Conservation (phyloP, 768 basidiomycete species). For the Termitomyces sp. region DNA sequence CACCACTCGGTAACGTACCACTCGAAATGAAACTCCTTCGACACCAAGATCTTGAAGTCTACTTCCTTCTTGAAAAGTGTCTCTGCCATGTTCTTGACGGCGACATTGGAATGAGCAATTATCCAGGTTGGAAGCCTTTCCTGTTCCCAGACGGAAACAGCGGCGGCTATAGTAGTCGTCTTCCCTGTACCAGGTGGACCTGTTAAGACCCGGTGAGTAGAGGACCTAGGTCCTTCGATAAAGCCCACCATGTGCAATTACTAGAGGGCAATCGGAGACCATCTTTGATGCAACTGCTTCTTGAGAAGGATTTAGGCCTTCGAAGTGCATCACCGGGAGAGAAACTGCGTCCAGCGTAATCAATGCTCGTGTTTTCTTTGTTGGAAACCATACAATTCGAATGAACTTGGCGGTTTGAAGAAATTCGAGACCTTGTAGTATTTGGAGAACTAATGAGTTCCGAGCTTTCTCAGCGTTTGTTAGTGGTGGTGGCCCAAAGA, state of each 20-base stretch:
- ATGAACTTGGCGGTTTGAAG: constrained; percentile 30
- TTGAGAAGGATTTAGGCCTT: constrained; percentile 35
- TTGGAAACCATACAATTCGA: constrained; percentile 36
- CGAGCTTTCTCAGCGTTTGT: constrained; percentile 36
- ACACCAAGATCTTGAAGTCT: constrained; percentile 40
- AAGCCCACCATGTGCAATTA: constrained; percentile 35
- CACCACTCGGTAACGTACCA: constrained; percentile 28
- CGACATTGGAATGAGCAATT: constrained; percentile 47
- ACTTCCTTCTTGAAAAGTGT: constrained; percentile 31
- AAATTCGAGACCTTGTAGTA: constrained; percentile 28
- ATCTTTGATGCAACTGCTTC: constrained; percentile 30
- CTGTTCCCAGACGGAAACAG: constrained; percentile 31
- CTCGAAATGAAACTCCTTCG: constrained; percentile 43
- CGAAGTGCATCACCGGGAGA: neutral
- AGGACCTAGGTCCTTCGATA: neutral
- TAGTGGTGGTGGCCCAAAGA: constrained; percentile 37
- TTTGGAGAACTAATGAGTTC: constrained; percentile 30
- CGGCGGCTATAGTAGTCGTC: constrained; percentile 46
- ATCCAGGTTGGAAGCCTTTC: constrained; percentile 30
- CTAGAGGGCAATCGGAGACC: constrained; percentile 24
- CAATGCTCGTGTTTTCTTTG: neutral
- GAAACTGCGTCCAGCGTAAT: neutral
- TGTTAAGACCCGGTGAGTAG: constrained; percentile 9
- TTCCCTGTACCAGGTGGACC: constrained; percentile 54
- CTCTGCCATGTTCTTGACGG: constrained; percentile 48